Percentiles rank a stretch among this genome's conserved stretches.
Conservation (phyloP, 345 rosid species). For the Hevea brasiliensis region DNA sequence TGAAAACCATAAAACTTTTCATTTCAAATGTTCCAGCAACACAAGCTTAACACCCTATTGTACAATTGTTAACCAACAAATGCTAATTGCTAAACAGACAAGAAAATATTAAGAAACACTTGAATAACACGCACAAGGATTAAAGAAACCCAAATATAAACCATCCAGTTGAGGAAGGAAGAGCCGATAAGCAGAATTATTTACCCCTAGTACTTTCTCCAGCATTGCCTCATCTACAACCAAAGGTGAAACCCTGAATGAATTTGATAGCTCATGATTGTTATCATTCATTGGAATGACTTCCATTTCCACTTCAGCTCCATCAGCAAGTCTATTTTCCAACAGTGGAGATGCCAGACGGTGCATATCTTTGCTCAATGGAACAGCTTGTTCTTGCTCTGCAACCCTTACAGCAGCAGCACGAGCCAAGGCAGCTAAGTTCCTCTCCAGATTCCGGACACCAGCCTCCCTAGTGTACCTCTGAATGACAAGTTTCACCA, state of each 20-base stretch:
- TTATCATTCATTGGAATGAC: conserved; percentile 85
- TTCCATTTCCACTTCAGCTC: conserved; percentile 97
- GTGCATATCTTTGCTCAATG: conserved; percentile 76
- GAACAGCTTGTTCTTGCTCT: conserved; percentile 76
- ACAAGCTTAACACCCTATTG: background rate
- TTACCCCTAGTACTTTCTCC: conserved; percentile 96
- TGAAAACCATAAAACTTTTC: background rate
- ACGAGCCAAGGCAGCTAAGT: conserved; percentile 93
- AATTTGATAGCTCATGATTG: conserved; percentile 67
- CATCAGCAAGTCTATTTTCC: conserved; percentile 82
- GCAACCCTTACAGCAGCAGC: conserved; percentile 95
- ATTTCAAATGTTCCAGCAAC: background rate
- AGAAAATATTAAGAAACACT: background rate
- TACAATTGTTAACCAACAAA: background rate
- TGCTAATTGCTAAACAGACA: background rate
- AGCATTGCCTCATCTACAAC: conserved; percentile 87
- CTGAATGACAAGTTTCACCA: conserved; percentile 82
- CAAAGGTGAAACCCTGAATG: conserved; percentile 70
- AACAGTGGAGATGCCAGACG: conserved; percentile 71
- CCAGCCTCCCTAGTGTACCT: conserved; percentile 99
- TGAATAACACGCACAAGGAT: background rate
- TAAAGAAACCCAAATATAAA: conserved; percentile 8
- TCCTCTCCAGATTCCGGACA: conserved; percentile 86
- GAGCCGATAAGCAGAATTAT: background rate
- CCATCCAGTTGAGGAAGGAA: background rate